A percentile compares a stretch with the other conserved stretches of the same genome.
These are phyloP conservation scores for Medicago ruthenica DNA, from an alignment of 306 rosid species.

Conservation along the genomic window DNA sequence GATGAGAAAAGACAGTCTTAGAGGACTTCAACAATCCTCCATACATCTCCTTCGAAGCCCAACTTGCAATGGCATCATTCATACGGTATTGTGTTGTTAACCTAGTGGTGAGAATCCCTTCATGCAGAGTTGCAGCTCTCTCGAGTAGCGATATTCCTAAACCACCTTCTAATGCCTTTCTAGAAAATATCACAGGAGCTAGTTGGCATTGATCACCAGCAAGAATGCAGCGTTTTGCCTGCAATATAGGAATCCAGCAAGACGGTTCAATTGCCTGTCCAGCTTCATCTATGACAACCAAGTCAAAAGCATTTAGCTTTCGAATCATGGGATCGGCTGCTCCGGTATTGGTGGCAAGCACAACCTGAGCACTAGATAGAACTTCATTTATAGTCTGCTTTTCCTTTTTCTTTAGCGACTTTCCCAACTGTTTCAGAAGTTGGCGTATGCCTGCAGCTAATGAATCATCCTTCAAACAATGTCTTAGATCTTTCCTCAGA, in stretches of 20 bases:
- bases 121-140: slow-evolving; percentile 75
- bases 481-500: slow-evolving; percentile 77
- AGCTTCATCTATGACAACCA: slow-evolving; percentile 85
- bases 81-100: slow-evolving; percentile 76
- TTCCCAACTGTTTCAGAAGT: slow-evolving; percentile 76
- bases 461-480: slow-evolving; percentile 78
- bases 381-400: slow-evolving; percentile 75
- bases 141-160: slow-evolving; percentile 81
- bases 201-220: slow-evolving; percentile 91
- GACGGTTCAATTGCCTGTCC: slow-evolving; percentile 93
- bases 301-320: slow-evolving; percentile 69
- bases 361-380: slow-evolving; percentile 75
- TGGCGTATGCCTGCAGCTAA: slow-evolving; percentile 90
- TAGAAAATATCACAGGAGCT: slow-evolving; percentile 83
- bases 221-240: slow-evolving; percentile 80
- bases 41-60: slow-evolving; percentile 94
- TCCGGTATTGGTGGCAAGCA: slow-evolving; percentile 87
- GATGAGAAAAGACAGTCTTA: slow-evolving; percentile 69
- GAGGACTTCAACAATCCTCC: slow-evolving; percentile 75
- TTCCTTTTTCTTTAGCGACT: slow-evolving; percentile 76
- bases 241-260: slow-evolving; percentile 83
- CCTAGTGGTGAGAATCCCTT: slow-evolving; percentile 65
- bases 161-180: slow-evolving; percentile 84
- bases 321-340: slow-evolving; percentile 81
- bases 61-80: slow-evolving; percentile 83